A percentile compares a stretch with the other conserved stretches of the same genome.
Conservation (phyloP, 352 stramenopile species). For the Phytopythium mirpurense region DNA sequence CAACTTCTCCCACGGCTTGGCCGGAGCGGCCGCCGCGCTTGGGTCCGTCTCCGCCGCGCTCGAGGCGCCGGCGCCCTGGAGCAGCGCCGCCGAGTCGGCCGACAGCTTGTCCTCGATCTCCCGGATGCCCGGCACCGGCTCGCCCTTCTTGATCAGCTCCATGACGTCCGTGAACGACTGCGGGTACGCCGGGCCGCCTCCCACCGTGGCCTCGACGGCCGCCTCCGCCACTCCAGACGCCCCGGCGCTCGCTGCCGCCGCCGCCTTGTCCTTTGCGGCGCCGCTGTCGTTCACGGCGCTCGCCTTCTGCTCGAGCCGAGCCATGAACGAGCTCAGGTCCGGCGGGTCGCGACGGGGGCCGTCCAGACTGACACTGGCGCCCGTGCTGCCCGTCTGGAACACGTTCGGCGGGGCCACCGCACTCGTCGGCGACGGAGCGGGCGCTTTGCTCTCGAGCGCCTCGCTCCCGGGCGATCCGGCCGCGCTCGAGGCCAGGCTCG, state of each 20-base stretch:
- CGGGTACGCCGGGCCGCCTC: conserved; percentile 40
- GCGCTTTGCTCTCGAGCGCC: conserved; percentile 17
- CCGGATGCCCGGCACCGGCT: conserved; percentile 64
- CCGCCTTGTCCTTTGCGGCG: conserved; percentile 12
- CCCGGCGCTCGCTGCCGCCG: not conserved
- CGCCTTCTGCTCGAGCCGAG: conserved; percentile 40
- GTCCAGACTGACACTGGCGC: not conserved
- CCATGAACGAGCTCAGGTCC: conserved; percentile 51
- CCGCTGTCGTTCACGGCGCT: conserved; percentile 24
- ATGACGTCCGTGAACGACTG: conserved; percentile 74
- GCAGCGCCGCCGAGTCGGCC: conserved; percentile 33
- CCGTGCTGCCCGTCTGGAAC: conserved; percentile 13
- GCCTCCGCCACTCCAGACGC: not conserved
- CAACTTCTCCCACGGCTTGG: conserved; percentile 43
- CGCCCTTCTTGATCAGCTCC: conserved; percentile 68
- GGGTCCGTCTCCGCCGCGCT: not conserved
- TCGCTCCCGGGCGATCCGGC: not conserved
- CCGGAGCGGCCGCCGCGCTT: conserved; percentile 3
- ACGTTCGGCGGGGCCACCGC: conserved; percentile 5
- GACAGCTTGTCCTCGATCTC: conserved; percentile 74
- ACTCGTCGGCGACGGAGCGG: conserved; percentile 6
- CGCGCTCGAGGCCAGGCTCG: conserved; percentile 16
- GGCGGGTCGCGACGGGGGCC: conserved; percentile 5
- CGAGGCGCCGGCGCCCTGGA: conserved; percentile 12
- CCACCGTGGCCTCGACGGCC: conserved; percentile 15